A percentile compares a stretch with the other conserved stretches of the same genome.
phyloP scores from a whole-genome alignment of 768 basidiomycete species.

The Xerocomellus intermedius region DNA sequence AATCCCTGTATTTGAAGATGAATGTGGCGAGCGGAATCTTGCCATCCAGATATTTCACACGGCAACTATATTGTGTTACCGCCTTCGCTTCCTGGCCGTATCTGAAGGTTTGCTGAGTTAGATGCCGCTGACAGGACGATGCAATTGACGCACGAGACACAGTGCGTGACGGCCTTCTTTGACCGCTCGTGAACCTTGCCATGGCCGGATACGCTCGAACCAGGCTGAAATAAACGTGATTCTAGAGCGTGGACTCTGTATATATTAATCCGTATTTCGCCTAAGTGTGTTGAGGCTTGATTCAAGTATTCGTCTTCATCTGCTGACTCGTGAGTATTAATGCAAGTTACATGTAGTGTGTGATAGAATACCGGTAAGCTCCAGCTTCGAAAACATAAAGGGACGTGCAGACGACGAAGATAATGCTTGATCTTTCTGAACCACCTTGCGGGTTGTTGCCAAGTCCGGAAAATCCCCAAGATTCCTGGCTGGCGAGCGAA shows the following conservation, averaged over 20 bases:
- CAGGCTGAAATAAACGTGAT: fast-evolving
- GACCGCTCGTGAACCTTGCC: constrained; percentile 30
- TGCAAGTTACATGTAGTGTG: not conserved
- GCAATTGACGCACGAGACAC: constrained; percentile 23
- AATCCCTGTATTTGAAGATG: constrained; percentile 31
- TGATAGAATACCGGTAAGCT: constrained; percentile 26
- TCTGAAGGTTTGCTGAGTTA: constrained; percentile 10
- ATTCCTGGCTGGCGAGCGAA: not conserved
- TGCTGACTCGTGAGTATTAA: constrained; percentile 13
- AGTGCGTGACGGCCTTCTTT: constrained; percentile 32
- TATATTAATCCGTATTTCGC: constrained; percentile 20
- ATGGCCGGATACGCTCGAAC: not conserved
- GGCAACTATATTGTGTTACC: not conserved
- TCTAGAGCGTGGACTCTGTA: not conserved
- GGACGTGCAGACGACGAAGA: constrained; percentile 18
- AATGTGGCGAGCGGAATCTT: constrained; percentile 24
- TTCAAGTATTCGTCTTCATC: constrained; percentile 28
- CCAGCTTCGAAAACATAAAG: constrained; percentile 29
- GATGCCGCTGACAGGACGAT: not conserved
- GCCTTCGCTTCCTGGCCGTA: constrained; percentile 22
- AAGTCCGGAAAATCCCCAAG: not conserved
- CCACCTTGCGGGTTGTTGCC: not conserved
- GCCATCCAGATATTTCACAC: constrained; percentile 11
- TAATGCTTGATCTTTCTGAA: not conserved
- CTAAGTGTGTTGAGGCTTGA: constrained; percentile 16